Evolutionary conservation across 805 yeast genomes (phyloP), one percentile per base, ranked within the genome.

Genomic region (Starmerella floris): DNA sequence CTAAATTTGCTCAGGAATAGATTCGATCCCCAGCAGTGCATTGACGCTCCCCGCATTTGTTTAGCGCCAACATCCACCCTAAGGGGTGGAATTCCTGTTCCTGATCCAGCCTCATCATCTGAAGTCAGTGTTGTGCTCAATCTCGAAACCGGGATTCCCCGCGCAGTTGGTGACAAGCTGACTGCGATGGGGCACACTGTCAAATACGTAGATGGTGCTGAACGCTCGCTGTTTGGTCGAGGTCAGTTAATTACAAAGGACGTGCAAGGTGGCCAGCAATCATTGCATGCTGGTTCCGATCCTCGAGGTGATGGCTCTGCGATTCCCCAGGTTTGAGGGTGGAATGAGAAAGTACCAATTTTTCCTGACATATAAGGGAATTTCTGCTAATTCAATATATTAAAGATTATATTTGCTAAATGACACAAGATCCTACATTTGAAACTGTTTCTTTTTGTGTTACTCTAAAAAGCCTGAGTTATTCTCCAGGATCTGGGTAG

Each of bases 241-340:
- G 88, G 87, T 4, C 94, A 83, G 57, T 71, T 83, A 38, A 79
- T 82, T 44, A 68, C 67, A 54, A 56, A 65, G 20, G 55, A 52
- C 28, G 49, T 48, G 31, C 56, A 60, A n/a, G 52, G 61, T 22
- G 73, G 70, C 2, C 51, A 55, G 13, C 58, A 70, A 30, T 67
- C 76, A 2, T 77, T 73, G 56, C 64, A 77, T 31, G 93, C 74
- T 10, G 94, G 93, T 1, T 73, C 81, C 42, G 94, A 82, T 51
- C 70, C 67, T n/a, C 67, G 94, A 41, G 93, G 87, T n/a, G 94
- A 82, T 58, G 93, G 93, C 6, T 79, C 80, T 2, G 77, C 88
- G 10, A 71, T 71, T 15, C 76, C 83, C 4, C 62, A 66, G 43
- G 44, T 68, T 17, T 68, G 52, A 35, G 23, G n/a, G n/a, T n/a